Percentiles rank a stretch among this genome's conserved stretches.
phyloP scores from a whole-genome alignment of 1,284 basidiomycete genomes.

The Trichosporon faecale region DNA sequence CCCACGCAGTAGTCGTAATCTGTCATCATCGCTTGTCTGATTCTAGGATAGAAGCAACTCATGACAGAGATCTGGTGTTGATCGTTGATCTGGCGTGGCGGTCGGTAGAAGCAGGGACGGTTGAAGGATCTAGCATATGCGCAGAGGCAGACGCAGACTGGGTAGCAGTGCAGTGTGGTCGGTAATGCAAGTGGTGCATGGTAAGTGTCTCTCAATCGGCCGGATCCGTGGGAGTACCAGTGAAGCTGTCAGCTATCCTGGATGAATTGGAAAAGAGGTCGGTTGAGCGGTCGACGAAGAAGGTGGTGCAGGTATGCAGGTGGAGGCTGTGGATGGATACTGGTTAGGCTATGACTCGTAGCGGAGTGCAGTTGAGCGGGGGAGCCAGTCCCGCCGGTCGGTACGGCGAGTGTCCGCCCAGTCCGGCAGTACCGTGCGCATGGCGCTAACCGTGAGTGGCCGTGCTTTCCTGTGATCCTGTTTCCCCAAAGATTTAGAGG shows the following conservation, averaged over 20 bases:
- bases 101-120: neutral
- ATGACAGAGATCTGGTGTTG: conserved; percentile 1
- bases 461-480: neutral
- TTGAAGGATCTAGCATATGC: too few species aligned
- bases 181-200: too few species aligned
- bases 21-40: neutral
- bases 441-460: neutral
- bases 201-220: too few species aligned
- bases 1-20: neutral
- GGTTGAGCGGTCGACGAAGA: neutral
- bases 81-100: neutral
- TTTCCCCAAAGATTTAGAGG: conserved; percentile 7
- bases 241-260: neutral
- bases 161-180: too few species aligned
- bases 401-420: neutral
- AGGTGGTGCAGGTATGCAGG: neutral
- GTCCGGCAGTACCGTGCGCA: too few species aligned
- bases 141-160: too few species aligned
- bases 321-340: neutral
- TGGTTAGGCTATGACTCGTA: neutral
- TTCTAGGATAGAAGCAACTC: neutral
- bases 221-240: too few species aligned
- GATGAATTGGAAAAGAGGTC: neutral
- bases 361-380: neutral
- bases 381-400: neutral